Base-by-base conservation (phyloP, 208 protist genomes). In the Herpetomonas samuelpessoai region DNA sequence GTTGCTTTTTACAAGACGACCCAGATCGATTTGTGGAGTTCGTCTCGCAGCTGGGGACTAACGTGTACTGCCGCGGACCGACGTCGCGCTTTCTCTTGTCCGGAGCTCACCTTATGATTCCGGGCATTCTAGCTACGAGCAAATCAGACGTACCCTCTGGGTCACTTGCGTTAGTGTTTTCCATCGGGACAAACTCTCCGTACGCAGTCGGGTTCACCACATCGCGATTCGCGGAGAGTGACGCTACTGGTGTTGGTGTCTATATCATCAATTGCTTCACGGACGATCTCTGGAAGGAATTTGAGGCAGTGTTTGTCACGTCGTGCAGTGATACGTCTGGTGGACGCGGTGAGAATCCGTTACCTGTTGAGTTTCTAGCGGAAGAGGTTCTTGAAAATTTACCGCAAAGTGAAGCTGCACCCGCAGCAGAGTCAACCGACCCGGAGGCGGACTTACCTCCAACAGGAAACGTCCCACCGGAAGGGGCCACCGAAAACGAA, bases 101-200 rank as follows among this genome's bases (percentile, higher is more conserved):
- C 31, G 87, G 83, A 14, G 83, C 87, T 10, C 83, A 93, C 65
- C 63, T 93, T 27, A 93, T 93, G 87, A 91, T 88, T 48, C 81
- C 83, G 47, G 83, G 87, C 25, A 80, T 93, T 60, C 7, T 77
- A 29, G 45, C 52, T 24, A 35, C 79, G 14, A 46, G 47, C 29
- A 29, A 55, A 0, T 14, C 61, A 1, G 24, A 62, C 16, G 59
- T 56, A 19, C 44, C 49, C 3, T 25, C 65, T 26, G n/a, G 62
- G 19, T 60, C 76, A 52, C 49, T 84, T 18, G 62, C 68, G 1
- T 62, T 81, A 0, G 56, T 89, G 60, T 79, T 69, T 55, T 72
- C 74, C 4, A 0, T 66, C n/a, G 74, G 78, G 10, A 71, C 62
- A 22, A 22, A 64, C 21, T 47, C 60, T 14, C 83, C 83, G 14